phyloP scores from a whole-genome alignment of 768 basidiomycete species.

The Leccinum broughii region DNA sequence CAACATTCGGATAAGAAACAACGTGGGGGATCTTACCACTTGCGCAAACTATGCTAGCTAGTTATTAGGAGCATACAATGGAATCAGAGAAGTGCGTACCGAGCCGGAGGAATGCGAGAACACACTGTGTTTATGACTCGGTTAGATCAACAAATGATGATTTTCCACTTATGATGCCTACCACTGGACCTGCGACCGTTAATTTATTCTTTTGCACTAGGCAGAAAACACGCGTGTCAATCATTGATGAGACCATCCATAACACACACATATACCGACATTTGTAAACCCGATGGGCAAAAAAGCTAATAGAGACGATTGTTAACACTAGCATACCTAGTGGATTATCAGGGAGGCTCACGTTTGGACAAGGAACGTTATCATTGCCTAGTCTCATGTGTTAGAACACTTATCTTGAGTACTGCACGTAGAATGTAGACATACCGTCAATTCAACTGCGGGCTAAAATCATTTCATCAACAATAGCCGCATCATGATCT shows the following conservation, averaged over 20 bases:
- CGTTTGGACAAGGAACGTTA: slow-evolving; percentile 29
- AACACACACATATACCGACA: slow-evolving; percentile 11
- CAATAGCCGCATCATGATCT: not conserved
- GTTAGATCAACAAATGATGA: not conserved
- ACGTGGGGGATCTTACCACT: slow-evolving; percentile 11
- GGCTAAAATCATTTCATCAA: slow-evolving; percentile 12
- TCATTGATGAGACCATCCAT: not conserved
- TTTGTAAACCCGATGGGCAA: slow-evolving; percentile 26
- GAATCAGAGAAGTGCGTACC: slow-evolving; percentile 7
- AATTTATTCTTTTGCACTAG: slow-evolving; percentile 18
- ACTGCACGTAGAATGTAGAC: not conserved
- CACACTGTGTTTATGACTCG: slow-evolving; percentile 7
- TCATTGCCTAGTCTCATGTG: slow-evolving; percentile 15
- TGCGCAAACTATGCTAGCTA: slow-evolving; percentile 16
- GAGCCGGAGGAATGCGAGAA: slow-evolving; percentile 19
- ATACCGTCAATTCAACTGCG: slow-evolving; percentile 24
- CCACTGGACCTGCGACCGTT: slow-evolving; percentile 19
- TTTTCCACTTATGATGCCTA: slow-evolving; percentile 1
- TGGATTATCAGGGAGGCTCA: not conserved
- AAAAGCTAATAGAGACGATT: slow-evolving; percentile 17
- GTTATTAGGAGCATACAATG: not conserved
- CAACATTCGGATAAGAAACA: not conserved
- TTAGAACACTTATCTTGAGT: not conserved
- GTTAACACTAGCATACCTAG: not conserved
- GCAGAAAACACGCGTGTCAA: not conserved